phyloP scores from a whole-genome alignment of 106 monocot species.

The Dioscorea dumetorum region DNA sequence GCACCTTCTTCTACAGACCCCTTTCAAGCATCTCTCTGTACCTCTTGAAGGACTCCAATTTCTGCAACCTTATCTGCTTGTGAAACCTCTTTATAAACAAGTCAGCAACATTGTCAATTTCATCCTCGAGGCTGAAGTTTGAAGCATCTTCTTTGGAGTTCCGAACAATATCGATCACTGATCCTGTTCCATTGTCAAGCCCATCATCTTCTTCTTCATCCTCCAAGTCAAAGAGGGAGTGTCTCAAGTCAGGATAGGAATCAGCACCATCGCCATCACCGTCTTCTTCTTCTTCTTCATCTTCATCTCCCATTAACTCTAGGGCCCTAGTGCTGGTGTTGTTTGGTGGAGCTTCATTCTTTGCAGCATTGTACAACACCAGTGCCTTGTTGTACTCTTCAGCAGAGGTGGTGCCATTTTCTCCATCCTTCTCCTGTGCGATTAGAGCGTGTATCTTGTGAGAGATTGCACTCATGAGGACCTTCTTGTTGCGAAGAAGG shows the following conservation, averaged over 20 bases:
- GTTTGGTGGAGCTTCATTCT: background rate
- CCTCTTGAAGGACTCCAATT: conserved; percentile 69
- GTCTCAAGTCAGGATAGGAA: conserved; percentile 42
- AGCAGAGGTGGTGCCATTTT: background rate
- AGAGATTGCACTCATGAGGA: conserved; percentile 45
- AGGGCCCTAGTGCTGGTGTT: background rate
- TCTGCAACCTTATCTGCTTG: conserved; percentile 73
- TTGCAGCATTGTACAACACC: conserved; percentile 15
- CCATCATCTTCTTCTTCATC: conserved; percentile 42
- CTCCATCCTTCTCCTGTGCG: conserved; percentile 16
- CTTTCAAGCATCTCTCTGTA: conserved; percentile 50
- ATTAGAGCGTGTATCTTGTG: conserved; percentile 59
- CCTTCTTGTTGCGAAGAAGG: conserved; percentile 49
- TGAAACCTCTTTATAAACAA: conserved; percentile 61
- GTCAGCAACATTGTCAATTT: conserved; percentile 57
- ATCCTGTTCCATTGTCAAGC: conserved; percentile 11
- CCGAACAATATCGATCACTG: conserved; percentile 32
- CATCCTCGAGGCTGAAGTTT: conserved; percentile 52
- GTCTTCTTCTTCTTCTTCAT: background rate
- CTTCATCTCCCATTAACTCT: background rate
- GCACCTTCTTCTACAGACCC: conserved; percentile 10
- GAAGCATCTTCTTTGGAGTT: conserved; percentile 16
- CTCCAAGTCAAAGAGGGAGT: conserved; percentile 42
- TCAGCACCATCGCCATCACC: too few relatives aligned
- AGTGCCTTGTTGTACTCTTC: conserved; percentile 22